These are phyloP conservation scores for Blastomyces percursus DNA, from an alignment of 2,329 filamentous ascomycete species.

Conservation along the genomic window DNA sequence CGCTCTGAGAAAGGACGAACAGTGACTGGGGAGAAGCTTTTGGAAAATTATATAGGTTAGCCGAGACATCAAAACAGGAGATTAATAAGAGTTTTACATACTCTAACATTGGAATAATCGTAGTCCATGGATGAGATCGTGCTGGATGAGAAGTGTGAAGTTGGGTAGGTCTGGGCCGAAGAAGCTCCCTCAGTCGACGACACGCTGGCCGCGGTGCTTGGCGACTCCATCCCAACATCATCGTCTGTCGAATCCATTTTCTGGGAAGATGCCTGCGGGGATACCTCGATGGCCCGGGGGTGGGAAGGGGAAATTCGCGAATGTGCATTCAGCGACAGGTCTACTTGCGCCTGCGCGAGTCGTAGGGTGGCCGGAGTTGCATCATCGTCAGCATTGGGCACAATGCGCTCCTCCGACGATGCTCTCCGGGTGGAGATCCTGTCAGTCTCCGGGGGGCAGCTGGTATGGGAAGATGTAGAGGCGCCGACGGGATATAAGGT, in stretches of 20 bases:
- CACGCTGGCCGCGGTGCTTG: conserved; percentile 24
- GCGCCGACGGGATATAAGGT: conserved; percentile 35
- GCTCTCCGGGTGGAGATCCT: conserved; percentile 25
- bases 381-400: conserved; percentile 21
- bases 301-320: conserved; percentile 16
- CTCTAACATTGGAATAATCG: conserved; percentile 46
- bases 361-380: conserved; percentile 19
- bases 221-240: conserved; percentile 23
- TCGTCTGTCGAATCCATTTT: conserved; percentile 21
- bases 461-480: conserved; percentile 35
- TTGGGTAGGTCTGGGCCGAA: conserved; percentile 21
- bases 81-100: conserved; percentile 26
- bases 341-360: conserved; percentile 11
- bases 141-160: conserved; percentile 23
- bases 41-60: conserved; percentile 12
- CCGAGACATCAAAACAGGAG: conserved; percentile 3
- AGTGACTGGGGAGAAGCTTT: conserved; percentile 64
- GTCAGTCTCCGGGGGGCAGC: conserved; percentile 41
- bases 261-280: conserved; percentile 15
- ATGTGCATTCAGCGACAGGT: conserved; percentile 1
- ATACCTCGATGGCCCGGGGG: conserved; percentile 20
- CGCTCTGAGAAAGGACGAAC: conserved; percentile 74
- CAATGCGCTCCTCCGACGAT: conserved; percentile 20
- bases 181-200: conserved; percentile 28
- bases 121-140: conserved; percentile 40